phyloP scores from a whole-genome alignment of 1,139 yeast genomes.

The Yamadazyma pseudoaaseri region DNA sequence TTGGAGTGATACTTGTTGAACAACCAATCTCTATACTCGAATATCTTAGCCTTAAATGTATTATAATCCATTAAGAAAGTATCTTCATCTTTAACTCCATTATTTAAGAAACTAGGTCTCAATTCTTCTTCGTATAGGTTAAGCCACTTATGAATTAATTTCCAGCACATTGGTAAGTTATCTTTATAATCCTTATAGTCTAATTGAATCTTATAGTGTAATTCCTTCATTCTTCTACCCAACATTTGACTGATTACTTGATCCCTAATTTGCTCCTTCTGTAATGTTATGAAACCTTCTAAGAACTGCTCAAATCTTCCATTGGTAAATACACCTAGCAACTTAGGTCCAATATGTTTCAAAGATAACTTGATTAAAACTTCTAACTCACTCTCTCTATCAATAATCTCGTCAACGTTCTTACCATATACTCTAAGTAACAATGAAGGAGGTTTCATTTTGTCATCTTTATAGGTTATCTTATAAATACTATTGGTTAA shows the following conservation, averaged over 20 bases:
- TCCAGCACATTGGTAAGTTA: constrained; percentile 63
- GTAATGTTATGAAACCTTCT: constrained; percentile 74
- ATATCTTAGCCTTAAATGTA: constrained; percentile 46
- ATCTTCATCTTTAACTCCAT: constrained; percentile 32
- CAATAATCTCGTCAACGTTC: constrained; percentile 82
- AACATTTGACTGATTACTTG: constrained; percentile 78
- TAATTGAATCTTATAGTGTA: constrained; percentile 78
- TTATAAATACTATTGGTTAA: constrained; percentile 87
- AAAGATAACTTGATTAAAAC: constrained; percentile 71
- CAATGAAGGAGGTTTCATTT: constrained; percentile 40
- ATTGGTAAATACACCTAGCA: constrained; percentile 84
- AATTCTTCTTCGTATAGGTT: constrained; percentile 47
- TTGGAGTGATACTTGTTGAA: constrained; percentile 48
- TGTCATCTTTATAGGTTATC: constrained; percentile 43
- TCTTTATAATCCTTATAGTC: constrained; percentile 52
- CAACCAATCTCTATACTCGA: constrained; percentile 63
- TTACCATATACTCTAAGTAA: constrained; percentile 88
- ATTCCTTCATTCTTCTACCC: constrained; percentile 94
- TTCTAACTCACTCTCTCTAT: constrained; percentile 75
- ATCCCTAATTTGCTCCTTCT: constrained; percentile 69
- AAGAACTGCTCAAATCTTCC: constrained; percentile 92
- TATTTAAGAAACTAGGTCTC: constrained; percentile 25
- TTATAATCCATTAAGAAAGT: constrained; percentile 51
- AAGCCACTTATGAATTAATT: constrained; percentile 71
- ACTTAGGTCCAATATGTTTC: constrained; percentile 81